Evolutionary conservation across 108 stramenopile genomes (phyloP).

Genomic region (Licmophora abbreviata): DNA sequence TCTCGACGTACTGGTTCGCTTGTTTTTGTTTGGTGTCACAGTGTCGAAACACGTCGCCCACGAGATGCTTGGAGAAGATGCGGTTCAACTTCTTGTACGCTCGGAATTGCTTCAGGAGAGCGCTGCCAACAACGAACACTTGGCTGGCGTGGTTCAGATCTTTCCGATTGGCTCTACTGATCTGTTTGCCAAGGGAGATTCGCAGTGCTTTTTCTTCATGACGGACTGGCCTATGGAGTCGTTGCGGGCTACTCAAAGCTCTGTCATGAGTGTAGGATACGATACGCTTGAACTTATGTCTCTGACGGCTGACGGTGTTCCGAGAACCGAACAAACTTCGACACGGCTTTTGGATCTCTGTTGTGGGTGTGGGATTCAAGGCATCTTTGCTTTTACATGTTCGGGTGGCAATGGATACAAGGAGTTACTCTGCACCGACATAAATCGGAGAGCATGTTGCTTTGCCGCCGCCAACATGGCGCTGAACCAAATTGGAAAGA

Average conservation of each 20-base stretch:
- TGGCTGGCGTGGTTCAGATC: slow-evolving; percentile 19
- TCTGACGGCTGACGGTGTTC: slow-evolving; percentile 9
- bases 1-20: slow-evolving; percentile 6
- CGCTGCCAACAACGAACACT: background rate
- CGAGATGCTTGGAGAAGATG: slow-evolving; percentile 8
- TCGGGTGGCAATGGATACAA: background rate
- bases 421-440: slow-evolving; percentile 11
- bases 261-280: slow-evolving; percentile 27
- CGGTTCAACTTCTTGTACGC: slow-evolving; percentile 6
- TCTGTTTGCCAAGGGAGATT: background rate
- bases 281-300: slow-evolving; percentile 26
- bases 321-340: background rate
- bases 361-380: slow-evolving; percentile 31
- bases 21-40: slow-evolving; percentile 18
- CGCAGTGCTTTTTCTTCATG: slow-evolving; percentile 5
- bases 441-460: slow-evolving; percentile 14
- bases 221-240: slow-evolving; percentile 27
- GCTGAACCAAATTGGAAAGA: slow-evolving; percentile 4
- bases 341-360: slow-evolving; percentile 20
- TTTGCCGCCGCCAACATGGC: slow-evolving; percentile 18
- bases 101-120: slow-evolving; percentile 5
- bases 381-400: slow-evolving; percentile 17
- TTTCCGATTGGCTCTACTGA: slow-evolving; percentile 6
- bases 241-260: slow-evolving; percentile 14
- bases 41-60: background rate